Percentiles rank a stretch among this genome's conserved stretches.
Conservation (phyloP, 23 red algal genomes). For the Gracilariopsis chorda region DNA sequence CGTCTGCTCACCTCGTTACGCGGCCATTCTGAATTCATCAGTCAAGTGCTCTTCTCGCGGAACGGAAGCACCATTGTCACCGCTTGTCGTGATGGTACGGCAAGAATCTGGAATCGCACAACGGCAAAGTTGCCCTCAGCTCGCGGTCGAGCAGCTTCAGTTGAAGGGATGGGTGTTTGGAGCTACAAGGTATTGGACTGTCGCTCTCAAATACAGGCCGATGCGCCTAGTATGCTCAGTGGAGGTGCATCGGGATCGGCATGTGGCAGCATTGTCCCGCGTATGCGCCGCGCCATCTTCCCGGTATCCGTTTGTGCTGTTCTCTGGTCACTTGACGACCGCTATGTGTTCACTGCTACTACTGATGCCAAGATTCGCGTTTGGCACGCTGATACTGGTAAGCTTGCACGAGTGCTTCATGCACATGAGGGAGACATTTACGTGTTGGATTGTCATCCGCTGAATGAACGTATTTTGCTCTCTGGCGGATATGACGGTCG, state of each 20-base stretch:
- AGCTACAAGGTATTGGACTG: conserved; percentile 66
- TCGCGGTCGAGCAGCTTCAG: not conserved
- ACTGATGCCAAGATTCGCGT: conserved; percentile 77
- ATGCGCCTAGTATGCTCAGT: conserved; percentile 42
- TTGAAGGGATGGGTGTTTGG: conserved; percentile 65
- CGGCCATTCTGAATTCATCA: conserved; percentile 61
- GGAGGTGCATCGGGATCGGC: conserved; percentile 51
- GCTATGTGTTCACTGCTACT: conserved; percentile 62
- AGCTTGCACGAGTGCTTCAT: conserved; percentile 47
- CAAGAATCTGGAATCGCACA: conserved; percentile 79
- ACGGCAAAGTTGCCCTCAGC: conserved; percentile 31
- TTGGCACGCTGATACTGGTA: conserved; percentile 67
- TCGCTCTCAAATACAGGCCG: conserved; percentile 47
- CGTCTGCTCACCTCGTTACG: conserved; percentile 58
- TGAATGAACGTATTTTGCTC: conserved; percentile 68
- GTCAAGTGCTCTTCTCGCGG: conserved; percentile 76
- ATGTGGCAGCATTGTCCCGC: conserved; percentile 59
- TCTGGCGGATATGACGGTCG: conserved; percentile 71
- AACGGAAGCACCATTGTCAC: conserved; percentile 64
- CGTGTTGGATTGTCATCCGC: conserved; percentile 75
- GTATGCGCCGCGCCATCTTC: conserved; percentile 50
- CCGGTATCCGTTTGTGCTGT: conserved; percentile 65
- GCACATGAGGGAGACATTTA: conserved; percentile 66
- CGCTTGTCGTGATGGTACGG: conserved; percentile 72
- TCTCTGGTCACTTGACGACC: conserved; percentile 77